phyloP scores from a whole-genome alignment of 495 filamentous ascomycete genomes.

The Aspergillus diversus region DNA sequence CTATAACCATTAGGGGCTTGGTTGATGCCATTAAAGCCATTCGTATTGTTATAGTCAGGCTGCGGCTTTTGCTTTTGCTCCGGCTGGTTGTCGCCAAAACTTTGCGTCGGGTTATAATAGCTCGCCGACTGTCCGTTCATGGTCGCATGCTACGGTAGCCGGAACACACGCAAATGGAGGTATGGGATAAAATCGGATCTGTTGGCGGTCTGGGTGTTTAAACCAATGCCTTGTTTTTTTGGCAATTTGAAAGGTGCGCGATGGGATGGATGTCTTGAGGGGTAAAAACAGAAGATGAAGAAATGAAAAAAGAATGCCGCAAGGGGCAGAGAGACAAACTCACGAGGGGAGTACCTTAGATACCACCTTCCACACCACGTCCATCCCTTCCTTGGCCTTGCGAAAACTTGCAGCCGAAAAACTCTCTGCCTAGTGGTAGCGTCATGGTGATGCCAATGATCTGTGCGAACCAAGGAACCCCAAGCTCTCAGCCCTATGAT shows the following conservation, averaged over 20 bases:
- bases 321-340: slow-evolving; percentile 6
- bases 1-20: slow-evolving; percentile 20
- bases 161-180: too few relatives aligned
- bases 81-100: slow-evolving; percentile 29
- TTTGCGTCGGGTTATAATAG: slow-evolving; percentile 43
- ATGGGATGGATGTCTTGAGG: background rate
- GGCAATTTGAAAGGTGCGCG: too few relatives aligned
- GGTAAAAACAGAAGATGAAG: background rate
- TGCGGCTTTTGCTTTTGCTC: slow-evolving; percentile 22
- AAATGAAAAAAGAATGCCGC: background rate
- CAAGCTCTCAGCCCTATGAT: slow-evolving; percentile 6
- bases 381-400: background rate
- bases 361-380: background rate
- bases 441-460: slow-evolving; percentile 19
- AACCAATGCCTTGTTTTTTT: too few relatives aligned
- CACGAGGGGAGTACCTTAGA: background rate
- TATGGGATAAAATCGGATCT: too few relatives aligned
- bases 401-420: background rate
- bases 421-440: slow-evolving; percentile 1
- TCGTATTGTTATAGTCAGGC: slow-evolving; percentile 13
- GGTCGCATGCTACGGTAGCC: slow-evolving; percentile 17
- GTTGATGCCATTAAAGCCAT: slow-evolving; percentile 3
- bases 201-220: too few relatives aligned
- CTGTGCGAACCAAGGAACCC: slow-evolving; percentile 6
- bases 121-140: slow-evolving; percentile 51